Base-by-base conservation (phyloP, 768 basidiomycete genomes). In the Lyophyllum shimeji region DNA sequence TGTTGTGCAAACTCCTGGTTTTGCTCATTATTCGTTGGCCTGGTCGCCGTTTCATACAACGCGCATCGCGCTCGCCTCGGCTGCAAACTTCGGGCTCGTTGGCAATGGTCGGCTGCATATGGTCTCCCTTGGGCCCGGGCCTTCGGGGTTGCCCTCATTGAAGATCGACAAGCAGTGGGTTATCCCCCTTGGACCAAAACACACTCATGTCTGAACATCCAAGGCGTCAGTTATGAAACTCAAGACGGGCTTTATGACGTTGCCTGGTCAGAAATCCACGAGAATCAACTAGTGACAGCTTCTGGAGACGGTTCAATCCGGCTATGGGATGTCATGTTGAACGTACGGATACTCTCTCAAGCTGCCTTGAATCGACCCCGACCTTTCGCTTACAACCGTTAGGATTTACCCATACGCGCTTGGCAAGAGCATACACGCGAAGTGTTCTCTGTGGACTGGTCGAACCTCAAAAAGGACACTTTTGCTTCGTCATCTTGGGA, bases 351-450 rank as follows among this genome's bases (percentile, higher is more conserved):
- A 31, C 53, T 15, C 37, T 34, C 23, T 43, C 11, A 3, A 15
- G 40, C 1, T 39, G 12, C 11, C 7, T 37, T 25, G 7, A 20
- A 11, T 29, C 7, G 20, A 31, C 29, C 13, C 42, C 57, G 60
- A 50, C 17, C 27, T 51, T 73, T 69, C 67, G 59, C 42, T 43
- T 59, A 7, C 11, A 18, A 39, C 11, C 37, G 24, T 43, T 72
- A 98, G 94, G 89, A 93, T 63, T 82, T 88, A 52, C 95, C 96
- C 1, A 89, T 98, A 61, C 85, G 86, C 58, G 84, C 83, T 47
- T 98, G 96, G 95, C 89, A 93, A 63, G 96, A 98, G 71, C 96
- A 98, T 71, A 84, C 87, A 12, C 84, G 87, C 48, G 96, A 98
- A 69, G 93, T 95, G 7, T 95, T 92, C 75, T 89, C 89, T 11